Evolutionary conservation across 139 green algal genomes (phyloP).

Genomic region (Eudorina sp.): DNA sequence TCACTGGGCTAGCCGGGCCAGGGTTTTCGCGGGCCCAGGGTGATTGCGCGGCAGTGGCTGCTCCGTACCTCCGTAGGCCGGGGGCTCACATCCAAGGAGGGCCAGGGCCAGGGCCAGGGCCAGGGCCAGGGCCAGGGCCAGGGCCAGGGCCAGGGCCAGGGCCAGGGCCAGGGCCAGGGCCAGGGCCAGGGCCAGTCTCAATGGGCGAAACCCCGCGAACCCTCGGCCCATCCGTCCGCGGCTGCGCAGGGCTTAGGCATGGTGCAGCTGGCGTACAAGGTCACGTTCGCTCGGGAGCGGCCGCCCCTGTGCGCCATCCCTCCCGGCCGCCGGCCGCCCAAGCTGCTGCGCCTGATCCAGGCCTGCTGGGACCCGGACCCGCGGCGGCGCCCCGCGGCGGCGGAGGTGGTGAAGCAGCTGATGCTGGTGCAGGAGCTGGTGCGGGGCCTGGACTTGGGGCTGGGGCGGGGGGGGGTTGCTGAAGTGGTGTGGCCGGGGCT

Average conservation of each 20-base stretch:
- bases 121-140: neutral
- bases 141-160: neutral
- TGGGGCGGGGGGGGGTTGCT: no score
- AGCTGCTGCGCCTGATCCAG: neutral
- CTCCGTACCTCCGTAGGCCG: neutral
- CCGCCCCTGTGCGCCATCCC: neutral
- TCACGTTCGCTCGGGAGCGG: neutral
- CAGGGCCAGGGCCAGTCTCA: neutral
- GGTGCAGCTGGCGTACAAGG: neutral
- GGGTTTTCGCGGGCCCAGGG: no score
- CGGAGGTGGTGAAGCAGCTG: conserved; percentile 13
- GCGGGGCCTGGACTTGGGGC: no score
- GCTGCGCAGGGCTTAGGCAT: neutral
- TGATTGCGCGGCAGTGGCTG: neutral
- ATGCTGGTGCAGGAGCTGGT: conserved; percentile 19
- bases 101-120: neutral
- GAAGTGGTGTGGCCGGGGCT: no score
- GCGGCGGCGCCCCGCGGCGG: neutral
- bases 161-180: neutral
- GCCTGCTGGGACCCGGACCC: neutral
- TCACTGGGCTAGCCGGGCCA: no score
- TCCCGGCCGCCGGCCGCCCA: neutral
- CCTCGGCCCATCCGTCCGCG: neutral
- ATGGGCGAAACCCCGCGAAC: neutral
- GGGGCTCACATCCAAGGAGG: neutral